Evolutionary conservation across 768 basidiomycete species (phyloP).

Genomic region (Pleurotus tuoliensis): DNA sequence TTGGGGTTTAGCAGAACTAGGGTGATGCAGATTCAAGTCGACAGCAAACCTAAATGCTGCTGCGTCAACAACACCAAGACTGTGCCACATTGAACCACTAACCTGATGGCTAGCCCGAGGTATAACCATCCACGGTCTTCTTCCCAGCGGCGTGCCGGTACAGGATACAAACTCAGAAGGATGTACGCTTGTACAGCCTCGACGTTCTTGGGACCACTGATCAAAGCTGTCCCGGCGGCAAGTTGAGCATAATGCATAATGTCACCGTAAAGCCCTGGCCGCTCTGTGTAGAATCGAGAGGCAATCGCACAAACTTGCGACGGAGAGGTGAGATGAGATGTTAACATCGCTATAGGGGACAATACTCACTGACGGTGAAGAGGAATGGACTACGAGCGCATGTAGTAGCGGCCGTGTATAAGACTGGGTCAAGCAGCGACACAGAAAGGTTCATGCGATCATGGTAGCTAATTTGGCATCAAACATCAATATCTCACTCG

Average conservation of each 20-base stretch:
- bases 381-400: conserved; percentile 86
- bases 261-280: conserved; percentile 65
- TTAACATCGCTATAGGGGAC: not conserved
- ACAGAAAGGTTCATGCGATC: conserved; percentile 76
- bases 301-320: conserved; percentile 79
- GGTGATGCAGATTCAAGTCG: conserved; percentile 85
- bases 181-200: conserved; percentile 86
- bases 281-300: conserved; percentile 72
- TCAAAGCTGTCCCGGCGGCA: conserved; percentile 74
- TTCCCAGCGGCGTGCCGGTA: conserved; percentile 78
- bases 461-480: conserved; percentile 50
- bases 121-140: conserved; percentile 90
- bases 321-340: too few relatives aligned
- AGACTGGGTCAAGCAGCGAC: conserved; percentile 72
- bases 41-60: conserved; percentile 63
- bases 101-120: conserved; percentile 87
- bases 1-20: conserved; percentile 64
- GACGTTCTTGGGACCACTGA: conserved; percentile 73
- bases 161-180: conserved; percentile 69
- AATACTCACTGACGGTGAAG: conserved; percentile 79
- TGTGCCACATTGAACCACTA: conserved; percentile 13
- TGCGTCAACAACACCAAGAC: not conserved
- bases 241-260: conserved; percentile 74
- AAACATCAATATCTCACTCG: conserved; percentile 11
- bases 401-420: conserved; percentile 82